Evolutionary conservation across 495 filamentous ascomycete genomes (phyloP), one percentile per base, ranked within the genome.

Genomic region (Amphirosellinia nigrospora): DNA sequence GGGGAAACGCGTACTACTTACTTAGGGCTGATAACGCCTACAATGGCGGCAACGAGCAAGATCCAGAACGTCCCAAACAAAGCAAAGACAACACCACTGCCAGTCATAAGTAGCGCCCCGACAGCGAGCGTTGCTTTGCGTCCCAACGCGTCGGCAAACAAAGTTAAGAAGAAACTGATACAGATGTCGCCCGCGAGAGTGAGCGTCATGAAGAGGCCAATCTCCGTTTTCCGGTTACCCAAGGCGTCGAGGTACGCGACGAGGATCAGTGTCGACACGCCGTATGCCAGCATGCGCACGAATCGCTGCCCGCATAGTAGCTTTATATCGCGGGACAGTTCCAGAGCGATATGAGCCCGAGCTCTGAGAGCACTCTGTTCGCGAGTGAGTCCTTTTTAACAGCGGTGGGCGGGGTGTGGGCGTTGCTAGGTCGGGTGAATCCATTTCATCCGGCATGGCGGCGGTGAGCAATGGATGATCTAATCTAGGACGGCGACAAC

Each of bases 151-250:
- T 97, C 94, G 2, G 94, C 93, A 64, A 92, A 88, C 0, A 95
- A 80, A 0, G 94, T 95, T 5, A 97, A 82, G 16, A 90, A 69
- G 32, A 96, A 87, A 46, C 91, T 92, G 41, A 96, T 89, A 1
- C 89, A 76, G 0, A 92, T 89, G 80, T 97, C 94, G 5, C 94
- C 94, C 36, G 90, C 79, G 64, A 97, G 82, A 0, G 94, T 97
- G 52, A 96, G 78, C 0, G 91, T 94, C 93, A 97, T 96, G 79
- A 97, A 96, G 5, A 94, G 82, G 8, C 94, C 94, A 63, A 94
- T 94, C 21, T 82, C 83, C 5, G 85, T 80, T 77, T 94, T 91
- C 4, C 89, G 82, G 65, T 90, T 86, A 5, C 81, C 79, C 2
- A 96, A 80, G 3, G 86, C 86, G 15, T 86, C 83, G 41, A 97